Evolutionary conservation across 257 asterid genomes (phyloP).

Genomic region (Echites panduratus): DNA sequence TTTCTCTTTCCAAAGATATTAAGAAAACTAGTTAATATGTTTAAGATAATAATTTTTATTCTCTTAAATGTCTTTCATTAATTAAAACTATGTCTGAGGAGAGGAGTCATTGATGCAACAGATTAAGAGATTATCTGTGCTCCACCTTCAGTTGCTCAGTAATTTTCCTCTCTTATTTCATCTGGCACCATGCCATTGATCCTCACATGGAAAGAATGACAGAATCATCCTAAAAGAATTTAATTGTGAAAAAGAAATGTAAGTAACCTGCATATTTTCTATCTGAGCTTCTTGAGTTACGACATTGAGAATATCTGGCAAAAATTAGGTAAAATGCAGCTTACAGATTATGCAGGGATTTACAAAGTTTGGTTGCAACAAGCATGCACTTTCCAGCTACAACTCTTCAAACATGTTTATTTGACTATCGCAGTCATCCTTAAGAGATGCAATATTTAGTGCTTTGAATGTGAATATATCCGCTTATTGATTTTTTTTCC

Average conservation of each 20-base stretch:
- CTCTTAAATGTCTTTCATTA: too few species aligned
- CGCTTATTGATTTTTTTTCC: slow-evolving; percentile 8
- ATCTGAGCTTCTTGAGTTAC: background rate
- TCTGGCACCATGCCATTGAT: background rate
- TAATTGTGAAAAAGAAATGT: background rate
- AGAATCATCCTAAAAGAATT: background rate
- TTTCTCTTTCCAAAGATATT: too few species aligned
- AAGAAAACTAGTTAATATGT: too few species aligned
- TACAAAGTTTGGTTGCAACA: background rate
- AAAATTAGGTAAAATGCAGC: background rate
- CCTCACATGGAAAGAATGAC: background rate
- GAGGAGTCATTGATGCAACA: too few species aligned
- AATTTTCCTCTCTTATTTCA: background rate
- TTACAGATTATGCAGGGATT: background rate
- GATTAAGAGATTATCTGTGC: background rate
- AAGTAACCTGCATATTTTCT: background rate
- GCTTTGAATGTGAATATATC: background rate
- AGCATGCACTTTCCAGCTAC: background rate
- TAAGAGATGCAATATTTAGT: background rate
- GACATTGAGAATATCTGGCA: background rate
- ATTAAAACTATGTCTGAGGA: too few species aligned
- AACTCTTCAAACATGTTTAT: background rate
- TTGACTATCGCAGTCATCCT: background rate
- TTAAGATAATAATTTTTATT: too few species aligned
- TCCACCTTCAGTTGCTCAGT: background rate